These are phyloP conservation scores for Mycena sanguinolenta DNA, from an alignment of 768 basidiomycete species.

Conservation along the genomic window DNA sequence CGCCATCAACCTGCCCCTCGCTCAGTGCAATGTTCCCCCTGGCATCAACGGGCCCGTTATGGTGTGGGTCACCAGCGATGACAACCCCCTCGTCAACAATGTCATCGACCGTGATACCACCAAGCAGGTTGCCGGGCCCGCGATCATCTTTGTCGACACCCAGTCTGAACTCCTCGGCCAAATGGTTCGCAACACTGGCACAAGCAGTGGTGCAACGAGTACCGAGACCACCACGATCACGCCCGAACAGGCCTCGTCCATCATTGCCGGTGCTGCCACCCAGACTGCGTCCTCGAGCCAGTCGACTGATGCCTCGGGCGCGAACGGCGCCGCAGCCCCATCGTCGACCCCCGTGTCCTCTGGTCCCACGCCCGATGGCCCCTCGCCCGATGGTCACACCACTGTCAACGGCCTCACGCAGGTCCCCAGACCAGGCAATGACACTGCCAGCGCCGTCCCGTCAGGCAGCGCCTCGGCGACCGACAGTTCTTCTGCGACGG, in stretches of 20 bases:
- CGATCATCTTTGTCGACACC: constrained; percentile 75
- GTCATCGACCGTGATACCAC: constrained; percentile 66
- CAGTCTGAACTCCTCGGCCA: constrained; percentile 64
- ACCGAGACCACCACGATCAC: constrained; percentile 47
- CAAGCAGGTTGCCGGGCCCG: constrained; percentile 79
- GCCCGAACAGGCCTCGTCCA: constrained; percentile 51
- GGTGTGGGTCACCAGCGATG: constrained; percentile 75
- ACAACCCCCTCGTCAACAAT: constrained; percentile 74
- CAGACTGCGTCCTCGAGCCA: constrained; percentile 34
- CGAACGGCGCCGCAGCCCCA: constrained; percentile 41
- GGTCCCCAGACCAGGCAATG: constrained; percentile 30
- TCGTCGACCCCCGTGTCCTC: constrained; percentile 48
- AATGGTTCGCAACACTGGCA: constrained; percentile 51
- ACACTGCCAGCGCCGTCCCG: background rate
- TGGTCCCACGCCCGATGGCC: constrained; percentile 55
- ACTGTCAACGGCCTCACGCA: constrained; percentile 62
- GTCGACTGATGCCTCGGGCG: constrained; percentile 35
- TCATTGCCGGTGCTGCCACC: constrained; percentile 47
- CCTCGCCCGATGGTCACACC: constrained; percentile 52
- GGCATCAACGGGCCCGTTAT: constrained; percentile 83
- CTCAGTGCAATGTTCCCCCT: constrained; percentile 72
- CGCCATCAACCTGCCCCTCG: constrained; percentile 71
- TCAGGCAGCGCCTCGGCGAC: background rate
- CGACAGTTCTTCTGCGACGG: background rate
- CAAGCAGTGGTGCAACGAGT: constrained; percentile 35